A percentile compares a stretch with the other conserved stretches of the same genome.
Evolutionary conservation across 352 stramenopile genomes (phyloP).

Genomic region (Phytopythium helicoides): DNA sequence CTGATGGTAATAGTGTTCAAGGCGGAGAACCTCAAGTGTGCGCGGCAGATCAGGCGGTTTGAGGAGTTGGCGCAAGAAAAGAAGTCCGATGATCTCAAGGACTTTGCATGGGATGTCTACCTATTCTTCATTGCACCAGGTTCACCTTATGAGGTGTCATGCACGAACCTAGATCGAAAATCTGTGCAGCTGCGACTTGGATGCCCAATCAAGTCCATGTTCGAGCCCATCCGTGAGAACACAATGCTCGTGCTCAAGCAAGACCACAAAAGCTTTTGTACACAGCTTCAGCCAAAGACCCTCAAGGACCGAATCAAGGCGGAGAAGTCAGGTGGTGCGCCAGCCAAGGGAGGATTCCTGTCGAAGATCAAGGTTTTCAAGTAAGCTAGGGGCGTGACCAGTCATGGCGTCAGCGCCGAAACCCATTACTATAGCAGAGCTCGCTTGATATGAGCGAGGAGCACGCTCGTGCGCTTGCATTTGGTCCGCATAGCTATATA

Average conservation of each 20-base stretch:
- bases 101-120: constrained; percentile 79
- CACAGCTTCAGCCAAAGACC: constrained; percentile 65
- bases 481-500: no score
- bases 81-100: constrained; percentile 72
- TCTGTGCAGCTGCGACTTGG: constrained; percentile 78
- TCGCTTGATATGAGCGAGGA: no score
- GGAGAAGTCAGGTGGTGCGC: constrained; percentile 38
- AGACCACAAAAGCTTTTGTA: constrained; percentile 78
- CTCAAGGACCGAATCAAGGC: constrained; percentile 74
- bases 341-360: constrained; percentile 57
- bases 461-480: no score
- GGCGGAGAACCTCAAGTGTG: constrained; percentile 82
- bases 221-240: constrained; percentile 85
- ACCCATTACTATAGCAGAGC: no score
- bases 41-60: constrained; percentile 74
- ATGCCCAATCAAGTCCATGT: constrained; percentile 78
- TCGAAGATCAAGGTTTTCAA: constrained; percentile 76
- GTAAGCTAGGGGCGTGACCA: not conserved
- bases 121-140: constrained; percentile 80
- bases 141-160: constrained; percentile 78
- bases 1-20: constrained; percentile 64
- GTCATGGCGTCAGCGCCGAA: no score
- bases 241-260: constrained; percentile 84
- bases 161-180: constrained; percentile 79
- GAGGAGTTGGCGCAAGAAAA: constrained; percentile 72